These are phyloP conservation scores for Intubia oerlemansii DNA, from an alignment of 2,329 filamentous ascomycete genomes.

Conservation along the genomic window DNA sequence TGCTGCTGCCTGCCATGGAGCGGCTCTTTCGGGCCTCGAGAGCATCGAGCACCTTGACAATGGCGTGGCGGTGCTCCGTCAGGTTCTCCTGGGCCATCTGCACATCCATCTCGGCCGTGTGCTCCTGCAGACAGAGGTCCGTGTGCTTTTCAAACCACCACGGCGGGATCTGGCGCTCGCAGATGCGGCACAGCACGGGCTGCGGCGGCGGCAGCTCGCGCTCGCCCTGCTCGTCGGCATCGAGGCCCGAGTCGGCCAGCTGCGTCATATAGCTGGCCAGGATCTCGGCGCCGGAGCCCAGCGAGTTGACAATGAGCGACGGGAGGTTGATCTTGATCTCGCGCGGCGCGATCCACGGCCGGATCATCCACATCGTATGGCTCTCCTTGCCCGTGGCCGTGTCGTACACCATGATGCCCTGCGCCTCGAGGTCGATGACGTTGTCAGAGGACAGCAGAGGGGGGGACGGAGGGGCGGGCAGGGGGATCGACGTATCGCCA, in stretches of 20 bases:
- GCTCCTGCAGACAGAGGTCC: constrained; percentile 85
- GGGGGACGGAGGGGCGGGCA: too few species aligned
- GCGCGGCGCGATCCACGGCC: constrained; percentile 67
- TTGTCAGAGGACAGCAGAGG: too few species aligned
- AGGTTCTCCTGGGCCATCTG: constrained; percentile 87
- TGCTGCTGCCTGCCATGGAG: constrained; percentile 19
- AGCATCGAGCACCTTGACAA: constrained; percentile 86
- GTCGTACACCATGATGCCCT: constrained; percentile 97
- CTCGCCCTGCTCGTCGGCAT: constrained; percentile 53
- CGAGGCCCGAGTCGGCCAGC: constrained; percentile 63
- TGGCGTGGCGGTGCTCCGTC: constrained; percentile 78
- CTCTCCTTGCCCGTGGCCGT: constrained; percentile 67
- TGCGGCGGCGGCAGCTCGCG: constrained; percentile 58
- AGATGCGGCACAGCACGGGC: constrained; percentile 85
- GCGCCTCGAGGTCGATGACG: constrained; percentile 70
- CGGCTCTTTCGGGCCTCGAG: constrained; percentile 60
- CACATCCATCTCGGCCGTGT: constrained; percentile 92
- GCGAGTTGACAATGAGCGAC: constrained; percentile 67
- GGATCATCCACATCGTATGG: constrained; percentile 99
- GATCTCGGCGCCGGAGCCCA: constrained; percentile 87
- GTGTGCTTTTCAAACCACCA: constrained; percentile 99
- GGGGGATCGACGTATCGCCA: too few species aligned
- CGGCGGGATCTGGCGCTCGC: constrained; percentile 86
- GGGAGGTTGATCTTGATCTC: constrained; percentile 95
- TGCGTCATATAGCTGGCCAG: constrained; percentile 83